phyloP scores from a whole-genome alignment of 2,329 filamentous ascomycete genomes.

The Calonectria leucothoes region DNA sequence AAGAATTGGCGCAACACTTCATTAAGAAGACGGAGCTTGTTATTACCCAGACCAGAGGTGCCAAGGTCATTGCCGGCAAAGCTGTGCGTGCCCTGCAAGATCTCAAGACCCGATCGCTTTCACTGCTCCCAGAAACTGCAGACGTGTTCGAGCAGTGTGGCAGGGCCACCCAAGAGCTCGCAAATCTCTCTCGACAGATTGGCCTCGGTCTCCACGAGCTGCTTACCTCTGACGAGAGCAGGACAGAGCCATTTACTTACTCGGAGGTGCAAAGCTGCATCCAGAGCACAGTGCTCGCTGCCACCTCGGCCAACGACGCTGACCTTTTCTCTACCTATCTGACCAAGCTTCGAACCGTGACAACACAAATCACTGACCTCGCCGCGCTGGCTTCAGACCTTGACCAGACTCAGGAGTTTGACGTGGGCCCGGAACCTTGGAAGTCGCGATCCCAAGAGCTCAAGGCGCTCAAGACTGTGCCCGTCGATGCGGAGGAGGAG shows the following conservation, averaged over 20 bases:
- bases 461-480: constrained; percentile 82
- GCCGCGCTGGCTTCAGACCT: constrained; percentile 77
- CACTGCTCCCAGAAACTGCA: constrained; percentile 74
- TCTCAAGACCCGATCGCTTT: constrained; percentile 79
- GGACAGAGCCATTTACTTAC: constrained; percentile 74
- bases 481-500: constrained; percentile 87
- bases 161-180: constrained; percentile 71
- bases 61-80: constrained; percentile 86
- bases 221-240: constrained; percentile 76
- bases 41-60: constrained; percentile 80
- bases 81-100: constrained; percentile 82
- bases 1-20: constrained; percentile 76
- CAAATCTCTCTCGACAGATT: constrained; percentile 73
- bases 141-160: constrained; percentile 79
- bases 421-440: constrained; percentile 83
- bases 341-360: constrained; percentile 73
- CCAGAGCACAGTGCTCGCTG: constrained; percentile 59
- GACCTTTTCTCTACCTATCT: constrained; percentile 78
- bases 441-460: constrained; percentile 83
- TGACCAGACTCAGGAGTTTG: constrained; percentile 82
- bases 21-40: constrained; percentile 77
- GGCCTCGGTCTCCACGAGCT: constrained; percentile 75
- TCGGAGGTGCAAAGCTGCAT: constrained; percentile 75
- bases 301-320: constrained; percentile 68
- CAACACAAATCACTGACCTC: constrained; percentile 75